phyloP scores from a whole-genome alignment of 177 flowering plant species.

The Vitis hybrid region DNA sequence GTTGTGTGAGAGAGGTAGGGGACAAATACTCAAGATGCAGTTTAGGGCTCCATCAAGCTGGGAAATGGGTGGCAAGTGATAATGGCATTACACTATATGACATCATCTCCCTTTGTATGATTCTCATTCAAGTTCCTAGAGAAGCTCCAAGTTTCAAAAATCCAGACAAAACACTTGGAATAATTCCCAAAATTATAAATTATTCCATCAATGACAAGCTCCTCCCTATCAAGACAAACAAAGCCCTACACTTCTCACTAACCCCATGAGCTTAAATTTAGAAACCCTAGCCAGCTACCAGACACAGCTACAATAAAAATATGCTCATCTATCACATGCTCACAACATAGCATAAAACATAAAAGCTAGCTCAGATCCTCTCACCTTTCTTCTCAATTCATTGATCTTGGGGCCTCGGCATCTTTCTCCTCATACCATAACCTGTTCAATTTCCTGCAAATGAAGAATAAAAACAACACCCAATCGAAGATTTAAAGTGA shows the following conservation, averaged over 20 bases:
- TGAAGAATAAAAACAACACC: not conserved
- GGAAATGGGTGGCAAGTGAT: not conserved
- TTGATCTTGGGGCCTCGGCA: not conserved
- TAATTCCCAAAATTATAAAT: not conserved
- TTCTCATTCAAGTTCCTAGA: conserved; percentile 1
- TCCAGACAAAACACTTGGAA: not conserved
- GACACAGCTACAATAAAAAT: not conserved
- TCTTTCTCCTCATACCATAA: not conserved
- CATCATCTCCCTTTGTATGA: not conserved
- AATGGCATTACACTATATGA: not conserved
- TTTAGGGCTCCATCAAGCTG: not conserved
- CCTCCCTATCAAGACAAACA: not conserved
- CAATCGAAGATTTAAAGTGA: not conserved
- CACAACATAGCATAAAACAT: not conserved
- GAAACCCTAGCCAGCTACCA: not conserved
- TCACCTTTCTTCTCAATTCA: not conserved
- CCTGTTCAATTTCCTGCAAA: not conserved
- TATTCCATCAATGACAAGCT: not conserved
- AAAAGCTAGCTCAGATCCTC: not conserved
- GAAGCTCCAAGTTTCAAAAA: not conserved
- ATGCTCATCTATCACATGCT: not conserved
- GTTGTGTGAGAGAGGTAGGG: not conserved
- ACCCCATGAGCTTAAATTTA: not conserved
- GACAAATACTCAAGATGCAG: not conserved
- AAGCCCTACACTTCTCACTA: not conserved